Conservation (phyloP, 805 yeast genomes). For the Saccharomycopsis schoenii region DNA sequence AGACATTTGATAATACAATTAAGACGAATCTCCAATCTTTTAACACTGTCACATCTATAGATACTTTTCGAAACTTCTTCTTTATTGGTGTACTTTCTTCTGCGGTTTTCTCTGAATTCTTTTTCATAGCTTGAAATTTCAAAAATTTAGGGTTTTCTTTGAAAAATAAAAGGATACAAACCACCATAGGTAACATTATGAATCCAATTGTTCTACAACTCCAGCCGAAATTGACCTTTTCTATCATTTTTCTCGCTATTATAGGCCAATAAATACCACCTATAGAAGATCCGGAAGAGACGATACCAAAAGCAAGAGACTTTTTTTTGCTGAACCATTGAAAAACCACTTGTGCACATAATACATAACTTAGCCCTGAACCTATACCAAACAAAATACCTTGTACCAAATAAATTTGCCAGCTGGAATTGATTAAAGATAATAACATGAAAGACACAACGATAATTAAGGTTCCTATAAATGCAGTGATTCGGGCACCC, state of each 20-base stretch:
- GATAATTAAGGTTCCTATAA: constrained; percentile 35
- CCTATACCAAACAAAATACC: constrained; percentile 42
- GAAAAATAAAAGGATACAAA: constrained; percentile 24
- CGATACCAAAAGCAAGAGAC: constrained; percentile 40
- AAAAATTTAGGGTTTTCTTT: constrained; percentile 25
- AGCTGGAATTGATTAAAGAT: constrained; percentile 34
- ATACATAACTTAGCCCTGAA: constrained; percentile 34
- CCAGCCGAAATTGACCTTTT: constrained; percentile 36
- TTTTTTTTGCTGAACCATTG: constrained; percentile 39
- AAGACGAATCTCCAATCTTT: constrained; percentile 15
- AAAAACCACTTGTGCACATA: constrained; percentile 35
- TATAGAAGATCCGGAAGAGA: constrained; percentile 38
- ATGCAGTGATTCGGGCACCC: constrained; percentile 31
- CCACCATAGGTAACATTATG: constrained; percentile 20
- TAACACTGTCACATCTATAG: constrained; percentile 13
- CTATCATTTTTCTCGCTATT: constrained; percentile 31
- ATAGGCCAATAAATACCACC: constrained; percentile 45
- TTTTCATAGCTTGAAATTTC: neutral
- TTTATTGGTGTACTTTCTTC: constrained; percentile 20
- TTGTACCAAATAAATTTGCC: constrained; percentile 46
- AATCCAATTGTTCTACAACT: constrained; percentile 32
- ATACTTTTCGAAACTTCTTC: constrained; percentile 13
- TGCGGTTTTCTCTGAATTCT: constrained; percentile 17
- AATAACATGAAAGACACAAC: constrained; percentile 37
- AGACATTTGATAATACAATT: constrained; percentile 2